phyloP scores from a whole-genome alignment of 768 basidiomycete species.

The Collybiopsis luxurians region DNA sequence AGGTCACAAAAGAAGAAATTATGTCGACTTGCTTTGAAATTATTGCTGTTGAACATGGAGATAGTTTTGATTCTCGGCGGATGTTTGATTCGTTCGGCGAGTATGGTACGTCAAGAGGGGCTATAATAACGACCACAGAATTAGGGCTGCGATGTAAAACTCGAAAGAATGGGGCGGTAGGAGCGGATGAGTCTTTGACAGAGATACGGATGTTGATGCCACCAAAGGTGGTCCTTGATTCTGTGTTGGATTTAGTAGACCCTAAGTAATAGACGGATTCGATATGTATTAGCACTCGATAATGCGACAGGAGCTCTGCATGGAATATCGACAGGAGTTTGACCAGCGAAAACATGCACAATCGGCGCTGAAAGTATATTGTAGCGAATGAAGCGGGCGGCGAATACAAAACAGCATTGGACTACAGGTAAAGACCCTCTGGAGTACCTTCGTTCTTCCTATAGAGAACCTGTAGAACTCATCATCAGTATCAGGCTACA shows the following conservation, averaged over 20 bases:
- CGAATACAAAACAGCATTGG: background rate
- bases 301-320: no score
- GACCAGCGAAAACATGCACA: no score
- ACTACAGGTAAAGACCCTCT: conserved; percentile 81
- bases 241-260: conserved; percentile 53
- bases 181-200: conserved; percentile 34
- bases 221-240: conserved; percentile 78
- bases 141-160: conserved; percentile 68
- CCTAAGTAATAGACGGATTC: conserved; percentile 17
- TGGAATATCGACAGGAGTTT: no score
- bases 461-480: conserved; percentile 72
- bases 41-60: conserved; percentile 54
- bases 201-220: conserved; percentile 61
- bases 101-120: conserved; percentile 46
- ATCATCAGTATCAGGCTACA: conserved; percentile 3
- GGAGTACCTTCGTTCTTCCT: conserved; percentile 97
- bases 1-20: conserved; percentile 68
- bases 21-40: conserved; percentile 78
- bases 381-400: background rate
- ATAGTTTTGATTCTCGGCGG: conserved; percentile 42
- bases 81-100: conserved; percentile 68
- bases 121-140: conserved; percentile 68
- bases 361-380: background rate
- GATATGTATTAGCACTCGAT: no score
- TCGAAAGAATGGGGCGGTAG: conserved; percentile 28